A percentile compares a stretch with the other conserved stretches of the same genome.
These are phyloP conservation scores for Gaeumannomyces tritici DNA, from an alignment of 2,329 filamentous ascomycete species.

Conservation along the genomic window DNA sequence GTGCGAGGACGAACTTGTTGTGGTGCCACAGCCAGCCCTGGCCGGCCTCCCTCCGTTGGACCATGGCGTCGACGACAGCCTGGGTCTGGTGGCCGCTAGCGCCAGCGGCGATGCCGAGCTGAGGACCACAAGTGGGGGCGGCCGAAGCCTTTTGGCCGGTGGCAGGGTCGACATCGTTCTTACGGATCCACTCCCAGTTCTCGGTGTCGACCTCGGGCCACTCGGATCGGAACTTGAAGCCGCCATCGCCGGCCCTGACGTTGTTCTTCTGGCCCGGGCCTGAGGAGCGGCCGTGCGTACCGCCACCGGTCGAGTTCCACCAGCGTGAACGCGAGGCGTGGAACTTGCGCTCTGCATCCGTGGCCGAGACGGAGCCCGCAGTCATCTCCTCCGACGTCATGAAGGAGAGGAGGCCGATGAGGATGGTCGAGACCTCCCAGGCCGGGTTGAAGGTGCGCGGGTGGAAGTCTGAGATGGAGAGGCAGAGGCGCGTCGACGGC, in stretches of 20 bases:
- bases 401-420: constrained; percentile 89
- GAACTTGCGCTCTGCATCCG: constrained; percentile 65
- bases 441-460: constrained; percentile 97
- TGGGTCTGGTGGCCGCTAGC: constrained; percentile 54
- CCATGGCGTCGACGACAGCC: constrained; percentile 68
- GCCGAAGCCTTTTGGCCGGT: constrained; percentile 62
- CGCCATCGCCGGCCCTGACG: constrained; percentile 85
- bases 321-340: constrained; percentile 72
- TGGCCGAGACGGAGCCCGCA: constrained; percentile 76
- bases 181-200: constrained; percentile 88
- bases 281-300: constrained; percentile 51
- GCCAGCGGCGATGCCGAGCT: constrained; percentile 51
- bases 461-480: constrained; percentile 96
- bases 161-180: constrained; percentile 65
- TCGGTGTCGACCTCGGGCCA: constrained; percentile 84
- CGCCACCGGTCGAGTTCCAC: constrained; percentile 95
- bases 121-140: constrained; percentile 33
- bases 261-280: constrained; percentile 56
- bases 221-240: constrained; percentile 78
- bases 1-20: constrained; percentile 68
- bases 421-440: constrained; percentile 94
- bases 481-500: constrained; percentile 80
- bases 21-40: constrained; percentile 66
- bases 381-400: constrained; percentile 99
- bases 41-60: constrained; percentile 67